Evolutionary conservation across 441 rosid genomes (phyloP).

Genomic region (Metrosideros polymorpha): DNA sequence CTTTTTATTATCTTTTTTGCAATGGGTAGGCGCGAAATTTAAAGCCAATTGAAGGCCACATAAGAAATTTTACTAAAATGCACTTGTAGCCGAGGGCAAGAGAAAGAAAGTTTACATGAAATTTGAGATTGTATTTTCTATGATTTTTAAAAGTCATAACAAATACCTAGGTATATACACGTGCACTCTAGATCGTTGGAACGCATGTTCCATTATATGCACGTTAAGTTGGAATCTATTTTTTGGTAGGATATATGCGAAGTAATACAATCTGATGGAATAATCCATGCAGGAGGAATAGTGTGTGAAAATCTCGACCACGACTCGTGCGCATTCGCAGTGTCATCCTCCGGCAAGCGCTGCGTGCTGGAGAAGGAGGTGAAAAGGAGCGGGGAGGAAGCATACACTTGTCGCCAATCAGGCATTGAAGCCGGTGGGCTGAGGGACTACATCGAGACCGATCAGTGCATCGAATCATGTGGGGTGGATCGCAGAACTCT

Average conservation of each 20-base stretch:
- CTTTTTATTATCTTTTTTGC: background rate
- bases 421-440: conserved; percentile 57
- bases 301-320: conserved; percentile 49
- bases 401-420: conserved; percentile 48
- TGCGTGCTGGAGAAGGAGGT: conserved; percentile 61
- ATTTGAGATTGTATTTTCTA: background rate
- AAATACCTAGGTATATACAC: background rate
- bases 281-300: conserved; percentile 28
- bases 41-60: background rate
- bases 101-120: background rate
- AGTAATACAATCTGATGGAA: background rate
- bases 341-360: conserved; percentile 58
- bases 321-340: conserved; percentile 59
- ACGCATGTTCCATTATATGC: background rate
- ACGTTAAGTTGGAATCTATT: background rate
- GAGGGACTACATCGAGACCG: conserved; percentile 53
- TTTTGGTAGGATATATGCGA: background rate
- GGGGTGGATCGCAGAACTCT: conserved; percentile 64
- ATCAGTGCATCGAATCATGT: conserved; percentile 53
- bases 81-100: background rate
- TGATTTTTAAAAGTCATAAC: background rate
- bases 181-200: background rate
- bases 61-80: background rate
- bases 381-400: conserved; percentile 46
- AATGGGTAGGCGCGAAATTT: background rate